Conservation (phyloP, 2,329 filamentous ascomycete genomes). For the Trichophyton schoenleinii region DNA sequence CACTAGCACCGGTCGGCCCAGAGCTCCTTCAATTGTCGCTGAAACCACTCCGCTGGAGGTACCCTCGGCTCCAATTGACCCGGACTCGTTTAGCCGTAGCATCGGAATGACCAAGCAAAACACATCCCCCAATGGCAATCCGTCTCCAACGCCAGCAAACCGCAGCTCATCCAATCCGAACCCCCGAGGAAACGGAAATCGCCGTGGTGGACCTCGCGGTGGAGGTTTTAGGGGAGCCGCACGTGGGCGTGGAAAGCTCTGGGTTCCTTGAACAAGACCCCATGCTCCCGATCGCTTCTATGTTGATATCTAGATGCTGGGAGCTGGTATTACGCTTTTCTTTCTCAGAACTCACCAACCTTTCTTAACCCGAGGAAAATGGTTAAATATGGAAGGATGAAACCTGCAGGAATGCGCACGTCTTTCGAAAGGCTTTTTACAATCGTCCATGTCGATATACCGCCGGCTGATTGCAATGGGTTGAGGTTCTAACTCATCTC, state of each 20-base stretch:
- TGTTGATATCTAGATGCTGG: background rate
- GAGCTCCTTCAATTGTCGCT: constrained; percentile 14
- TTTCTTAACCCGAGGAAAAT: background rate
- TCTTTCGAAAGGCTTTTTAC: background rate
- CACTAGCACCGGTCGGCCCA: constrained; percentile 11
- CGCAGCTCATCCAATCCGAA: constrained; percentile 25
- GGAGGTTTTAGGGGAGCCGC: constrained; percentile 24
- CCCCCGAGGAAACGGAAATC: constrained; percentile 23
- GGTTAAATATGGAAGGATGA: background rate
- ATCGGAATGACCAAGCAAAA: constrained; percentile 22
- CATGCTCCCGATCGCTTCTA: background rate
- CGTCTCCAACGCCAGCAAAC: constrained; percentile 12
- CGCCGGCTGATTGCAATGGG: background rate
- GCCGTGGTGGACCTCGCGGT: constrained; percentile 25
- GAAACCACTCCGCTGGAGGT: constrained; percentile 29
- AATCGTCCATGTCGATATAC: background rate
- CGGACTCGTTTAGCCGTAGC: constrained; percentile 36
- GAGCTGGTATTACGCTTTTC: background rate
- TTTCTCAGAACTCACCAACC: background rate
- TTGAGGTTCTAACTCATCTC: background rate
- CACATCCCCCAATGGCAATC: constrained; percentile 23
- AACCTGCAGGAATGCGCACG: background rate
- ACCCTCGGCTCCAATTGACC: constrained; percentile 36
- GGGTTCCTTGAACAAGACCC: constrained; percentile 30
- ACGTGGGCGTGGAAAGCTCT: constrained; percentile 33